Evolutionary conservation across 129 eudicot species (phyloP).

Genomic region (Flaveria robusta): DNA sequence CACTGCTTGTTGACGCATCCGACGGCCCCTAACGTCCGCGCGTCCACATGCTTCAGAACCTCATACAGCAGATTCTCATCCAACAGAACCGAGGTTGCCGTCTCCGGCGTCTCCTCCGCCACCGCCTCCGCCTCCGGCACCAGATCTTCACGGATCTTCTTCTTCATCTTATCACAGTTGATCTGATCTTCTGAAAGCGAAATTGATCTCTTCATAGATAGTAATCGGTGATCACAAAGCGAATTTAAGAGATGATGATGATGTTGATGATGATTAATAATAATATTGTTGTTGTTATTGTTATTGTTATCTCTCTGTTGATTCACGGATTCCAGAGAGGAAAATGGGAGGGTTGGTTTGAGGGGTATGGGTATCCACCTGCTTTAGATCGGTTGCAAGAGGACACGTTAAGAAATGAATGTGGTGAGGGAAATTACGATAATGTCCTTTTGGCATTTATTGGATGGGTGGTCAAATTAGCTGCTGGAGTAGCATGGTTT

Average conservation of each 20-base stretch:
- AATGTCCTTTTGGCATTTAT: conserved; percentile 34
- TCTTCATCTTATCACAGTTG: conserved; percentile 28
- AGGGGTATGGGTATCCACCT: conserved; percentile 42
- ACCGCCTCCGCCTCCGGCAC: conserved; percentile 31
- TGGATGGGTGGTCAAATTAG: conserved; percentile 25
- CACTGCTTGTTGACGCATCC: conserved; percentile 82
- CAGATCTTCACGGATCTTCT: conserved; percentile 44
- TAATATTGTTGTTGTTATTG: too few relatives aligned
- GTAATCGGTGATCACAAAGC: background rate
- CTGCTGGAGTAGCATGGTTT: conserved; percentile 28
- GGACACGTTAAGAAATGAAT: conserved; percentile 58
- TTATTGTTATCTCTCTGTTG: background rate
- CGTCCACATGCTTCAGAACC: conserved; percentile 82
- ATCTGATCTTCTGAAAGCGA: conserved; percentile 23
- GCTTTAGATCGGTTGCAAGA: conserved; percentile 37
- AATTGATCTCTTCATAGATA: conserved; percentile 42
- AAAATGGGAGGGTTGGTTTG: conserved; percentile 12
- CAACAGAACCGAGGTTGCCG: conserved; percentile 37
- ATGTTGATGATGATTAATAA: background rate
- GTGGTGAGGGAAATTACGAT: conserved; percentile 42
- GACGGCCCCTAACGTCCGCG: conserved; percentile 61
- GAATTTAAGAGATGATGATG: conserved; percentile 2
- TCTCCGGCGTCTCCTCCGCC: conserved; percentile 1
- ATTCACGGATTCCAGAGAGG: conserved; percentile 22
- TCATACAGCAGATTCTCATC: conserved; percentile 84